These are phyloP conservation scores for Populus tremula DNA, from an alignment of 345 rosid genomes.

Conservation along the genomic window DNA sequence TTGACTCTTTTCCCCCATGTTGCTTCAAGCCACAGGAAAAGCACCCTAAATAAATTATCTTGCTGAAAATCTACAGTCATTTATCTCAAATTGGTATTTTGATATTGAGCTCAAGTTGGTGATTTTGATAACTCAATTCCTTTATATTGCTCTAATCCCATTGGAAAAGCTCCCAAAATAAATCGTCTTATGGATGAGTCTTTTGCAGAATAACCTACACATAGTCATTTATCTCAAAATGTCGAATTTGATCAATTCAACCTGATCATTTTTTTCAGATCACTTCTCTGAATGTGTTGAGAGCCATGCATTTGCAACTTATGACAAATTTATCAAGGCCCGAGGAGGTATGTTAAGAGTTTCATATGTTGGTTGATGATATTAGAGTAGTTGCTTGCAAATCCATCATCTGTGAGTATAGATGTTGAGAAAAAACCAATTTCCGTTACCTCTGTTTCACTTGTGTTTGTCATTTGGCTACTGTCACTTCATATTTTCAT, in stretches of 20 bases:
- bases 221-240: neutral
- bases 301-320: slow-evolving; percentile 86
- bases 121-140: neutral
- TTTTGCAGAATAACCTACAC: neutral
- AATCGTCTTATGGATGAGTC: neutral
- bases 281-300: slow-evolving; percentile 96
- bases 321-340: slow-evolving; percentile 88
- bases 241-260: slow-evolving; percentile 7
- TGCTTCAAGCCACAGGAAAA: neutral
- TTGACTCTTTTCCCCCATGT: neutral
- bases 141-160: neutral
- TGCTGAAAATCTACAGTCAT: neutral
- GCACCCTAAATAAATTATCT: neutral
- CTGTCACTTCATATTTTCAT: neutral
- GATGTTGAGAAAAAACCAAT: neutral
- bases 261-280: slow-evolving; percentile 46
- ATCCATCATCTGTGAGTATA: neutral
- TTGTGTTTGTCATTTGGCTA: neutral
- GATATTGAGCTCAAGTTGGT: neutral
- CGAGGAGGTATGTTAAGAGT: slow-evolving; percentile 59
- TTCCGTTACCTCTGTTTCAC: neutral
- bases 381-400: neutral
- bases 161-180: neutral
- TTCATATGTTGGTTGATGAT: neutral
- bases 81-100: neutral